Evolutionary conservation across 2,329 filamentous ascomycete species (phyloP).

Genomic region (Fusarium heterosporum): DNA sequence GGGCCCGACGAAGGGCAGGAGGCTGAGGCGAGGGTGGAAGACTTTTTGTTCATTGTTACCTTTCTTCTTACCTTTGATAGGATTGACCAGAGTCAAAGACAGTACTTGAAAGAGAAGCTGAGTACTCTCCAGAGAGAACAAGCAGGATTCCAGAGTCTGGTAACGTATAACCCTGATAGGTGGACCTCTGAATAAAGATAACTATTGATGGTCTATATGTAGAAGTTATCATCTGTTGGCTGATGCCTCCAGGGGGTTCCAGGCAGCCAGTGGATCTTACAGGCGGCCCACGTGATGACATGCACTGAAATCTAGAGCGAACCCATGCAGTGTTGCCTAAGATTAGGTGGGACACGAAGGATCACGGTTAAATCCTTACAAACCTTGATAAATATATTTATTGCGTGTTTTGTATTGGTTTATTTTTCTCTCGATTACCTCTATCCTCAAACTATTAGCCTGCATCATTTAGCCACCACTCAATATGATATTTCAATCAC

Average conservation of each 20-base stretch:
- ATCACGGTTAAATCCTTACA: not conserved
- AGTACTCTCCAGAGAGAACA: slow-evolving; percentile 46
- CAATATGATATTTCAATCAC: slow-evolving; percentile 3
- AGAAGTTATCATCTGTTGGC: not conserved
- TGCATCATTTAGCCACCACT: too few species aligned
- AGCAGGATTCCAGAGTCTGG: slow-evolving; percentile 25
- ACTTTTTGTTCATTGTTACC: slow-evolving; percentile 64
- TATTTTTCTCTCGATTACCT: too few species aligned
- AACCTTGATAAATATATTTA: not conserved
- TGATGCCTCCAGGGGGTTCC: not conserved
- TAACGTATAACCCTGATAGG: not conserved
- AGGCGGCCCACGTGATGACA: not conserved
- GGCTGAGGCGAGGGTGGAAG: slow-evolving; percentile 61
- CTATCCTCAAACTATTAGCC: too few species aligned
- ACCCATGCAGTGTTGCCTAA: not conserved
- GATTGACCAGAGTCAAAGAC: slow-evolving; percentile 58
- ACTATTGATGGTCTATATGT: too few species aligned
- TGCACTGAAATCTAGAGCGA: not conserved
- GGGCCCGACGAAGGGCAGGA: slow-evolving; percentile 55
- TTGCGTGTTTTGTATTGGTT: not conserved
- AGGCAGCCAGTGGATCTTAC: not conserved
- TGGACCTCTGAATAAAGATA: not conserved
- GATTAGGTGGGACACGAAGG: not conserved
- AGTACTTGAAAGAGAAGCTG: slow-evolving; percentile 57
- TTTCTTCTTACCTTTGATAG: slow-evolving; percentile 64